phyloP scores from a whole-genome alignment of 352 stramenopile genomes.

The Phytophthora pini region DNA sequence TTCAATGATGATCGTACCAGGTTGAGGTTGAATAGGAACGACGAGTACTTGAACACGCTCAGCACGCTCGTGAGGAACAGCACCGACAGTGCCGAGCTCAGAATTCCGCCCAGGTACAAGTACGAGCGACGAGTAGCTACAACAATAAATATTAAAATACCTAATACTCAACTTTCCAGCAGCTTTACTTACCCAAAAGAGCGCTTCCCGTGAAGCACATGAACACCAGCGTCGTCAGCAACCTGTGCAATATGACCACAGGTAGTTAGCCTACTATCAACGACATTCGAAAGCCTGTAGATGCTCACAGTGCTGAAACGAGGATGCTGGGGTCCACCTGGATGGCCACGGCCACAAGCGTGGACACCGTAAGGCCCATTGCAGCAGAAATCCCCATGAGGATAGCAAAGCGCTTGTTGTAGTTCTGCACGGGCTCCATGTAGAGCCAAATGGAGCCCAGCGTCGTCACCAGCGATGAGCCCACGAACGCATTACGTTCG shows the following conservation, averaged over 20 bases:
- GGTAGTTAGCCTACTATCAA: background rate
- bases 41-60: slow-evolving; percentile 73
- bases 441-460: slow-evolving; percentile 70
- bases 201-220: slow-evolving; percentile 86
- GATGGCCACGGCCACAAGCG: slow-evolving; percentile 78
- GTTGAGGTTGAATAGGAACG: slow-evolving; percentile 59
- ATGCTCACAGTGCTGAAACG: slow-evolving; percentile 75
- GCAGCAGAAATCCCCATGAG: slow-evolving; percentile 72
- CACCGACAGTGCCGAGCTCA: slow-evolving; percentile 70
- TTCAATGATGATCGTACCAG: slow-evolving; percentile 44
- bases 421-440: slow-evolving; percentile 59
- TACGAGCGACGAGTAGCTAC: slow-evolving; percentile 77
- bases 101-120: slow-evolving; percentile 83
- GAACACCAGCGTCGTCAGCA: slow-evolving; percentile 86
- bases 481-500: slow-evolving; percentile 44
- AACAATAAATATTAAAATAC: slow-evolving; percentile 4
- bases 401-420: slow-evolving; percentile 66
- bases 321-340: slow-evolving; percentile 80
- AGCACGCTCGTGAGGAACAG: slow-evolving; percentile 58
- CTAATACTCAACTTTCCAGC: background rate
- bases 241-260: slow-evolving; percentile 24
- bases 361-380: slow-evolving; percentile 75
- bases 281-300: background rate
- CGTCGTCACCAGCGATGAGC: slow-evolving; percentile 57
- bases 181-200: slow-evolving; percentile 55